Percentiles rank a stretch among this genome's conserved stretches.
Conservation (phyloP, 331 rosid species). For the Quercus tomentella region DNA sequence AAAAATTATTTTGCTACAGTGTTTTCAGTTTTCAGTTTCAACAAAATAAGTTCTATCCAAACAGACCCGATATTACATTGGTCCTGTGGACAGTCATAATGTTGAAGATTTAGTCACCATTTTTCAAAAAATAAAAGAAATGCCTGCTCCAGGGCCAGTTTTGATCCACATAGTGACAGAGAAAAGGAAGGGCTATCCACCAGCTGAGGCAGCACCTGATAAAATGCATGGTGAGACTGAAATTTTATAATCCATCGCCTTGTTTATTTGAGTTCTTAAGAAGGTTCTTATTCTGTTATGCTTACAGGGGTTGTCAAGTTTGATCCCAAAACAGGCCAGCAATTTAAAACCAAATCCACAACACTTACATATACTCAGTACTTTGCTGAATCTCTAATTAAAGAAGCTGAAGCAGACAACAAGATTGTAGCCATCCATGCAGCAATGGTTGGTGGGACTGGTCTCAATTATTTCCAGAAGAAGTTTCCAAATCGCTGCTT, state of each 20-base stretch:
- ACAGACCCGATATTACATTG: slow-evolving; percentile 79
- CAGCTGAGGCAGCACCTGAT: slow-evolving; percentile 73
- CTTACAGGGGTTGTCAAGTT: slow-evolving; percentile 78
- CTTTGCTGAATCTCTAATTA: slow-evolving; percentile 76
- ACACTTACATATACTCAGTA: slow-evolving; percentile 77
- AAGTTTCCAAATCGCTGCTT: slow-evolving; percentile 83
- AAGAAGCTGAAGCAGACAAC: slow-evolving; percentile 74
- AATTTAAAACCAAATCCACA: slow-evolving; percentile 56
- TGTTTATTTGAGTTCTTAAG: slow-evolving; percentile 3
- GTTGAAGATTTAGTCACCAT: slow-evolving; percentile 65
- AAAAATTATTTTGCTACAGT: too few species aligned
- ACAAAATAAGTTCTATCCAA: too few species aligned
- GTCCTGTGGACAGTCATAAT: slow-evolving; percentile 84
- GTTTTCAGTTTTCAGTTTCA: too few species aligned
- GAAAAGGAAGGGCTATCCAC: slow-evolving; percentile 86
- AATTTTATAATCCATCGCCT: not conserved
- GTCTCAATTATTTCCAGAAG: slow-evolving; percentile 80
- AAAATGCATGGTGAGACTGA: slow-evolving; percentile 68
- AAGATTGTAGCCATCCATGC: slow-evolving; percentile 87
- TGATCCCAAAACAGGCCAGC: slow-evolving; percentile 75
- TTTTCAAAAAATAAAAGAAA: slow-evolving; percentile 50
- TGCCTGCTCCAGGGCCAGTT: slow-evolving; percentile 73
- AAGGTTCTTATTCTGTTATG: slow-evolving; percentile 8
- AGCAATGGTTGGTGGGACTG: slow-evolving; percentile 94
- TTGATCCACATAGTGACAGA: slow-evolving; percentile 76